These are phyloP conservation scores for Nitzschia sp. DNA, from an alignment of 108 stramenopile species.

Conservation along the genomic window DNA sequence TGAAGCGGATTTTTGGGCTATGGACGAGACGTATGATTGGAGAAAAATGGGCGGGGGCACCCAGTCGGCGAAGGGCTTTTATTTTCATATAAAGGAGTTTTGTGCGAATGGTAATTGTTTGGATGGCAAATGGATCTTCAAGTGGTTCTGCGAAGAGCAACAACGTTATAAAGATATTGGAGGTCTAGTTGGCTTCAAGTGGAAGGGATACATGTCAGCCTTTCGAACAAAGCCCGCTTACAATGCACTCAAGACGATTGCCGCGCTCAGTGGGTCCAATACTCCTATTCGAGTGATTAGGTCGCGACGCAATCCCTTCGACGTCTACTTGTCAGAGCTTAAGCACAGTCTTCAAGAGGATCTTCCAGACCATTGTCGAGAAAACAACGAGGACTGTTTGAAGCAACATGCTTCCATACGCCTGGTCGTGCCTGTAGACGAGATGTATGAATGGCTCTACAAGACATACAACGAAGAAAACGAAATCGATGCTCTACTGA, in stretches of 20 bases:
- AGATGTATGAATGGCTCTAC: constrained; percentile 9
- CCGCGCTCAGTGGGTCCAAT: not conserved
- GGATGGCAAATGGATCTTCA: constrained; percentile 15
- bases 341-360: constrained; percentile 1
- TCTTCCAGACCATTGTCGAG: constrained; percentile 13
- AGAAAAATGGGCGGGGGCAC: constrained; percentile 7
- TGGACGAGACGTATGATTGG: constrained; percentile 9
- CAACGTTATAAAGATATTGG: constrained; percentile 17
- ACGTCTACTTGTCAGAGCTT: constrained; percentile 12
- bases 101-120: constrained; percentile 14
- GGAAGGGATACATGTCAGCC: constrained; percentile 5
- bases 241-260: constrained; percentile 8
- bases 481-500: constrained; percentile 11
- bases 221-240: not conserved
- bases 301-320: constrained; percentile 10
- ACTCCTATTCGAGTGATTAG: constrained; percentile 21
- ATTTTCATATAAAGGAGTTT: constrained; percentile 4
- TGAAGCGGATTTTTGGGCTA: not conserved
- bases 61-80: constrained; percentile 1
- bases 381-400: constrained; percentile 7
- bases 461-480: constrained; percentile 1
- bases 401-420: constrained; percentile 4
- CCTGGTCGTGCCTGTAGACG: constrained; percentile 8
- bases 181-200: constrained; percentile 14
- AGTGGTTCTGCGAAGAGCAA: constrained; percentile 20